A percentile compares a stretch with the other conserved stretches of the same genome.
Conservation (phyloP, 1,139 yeast species). For the Sugiyamaella japonica region DNA sequence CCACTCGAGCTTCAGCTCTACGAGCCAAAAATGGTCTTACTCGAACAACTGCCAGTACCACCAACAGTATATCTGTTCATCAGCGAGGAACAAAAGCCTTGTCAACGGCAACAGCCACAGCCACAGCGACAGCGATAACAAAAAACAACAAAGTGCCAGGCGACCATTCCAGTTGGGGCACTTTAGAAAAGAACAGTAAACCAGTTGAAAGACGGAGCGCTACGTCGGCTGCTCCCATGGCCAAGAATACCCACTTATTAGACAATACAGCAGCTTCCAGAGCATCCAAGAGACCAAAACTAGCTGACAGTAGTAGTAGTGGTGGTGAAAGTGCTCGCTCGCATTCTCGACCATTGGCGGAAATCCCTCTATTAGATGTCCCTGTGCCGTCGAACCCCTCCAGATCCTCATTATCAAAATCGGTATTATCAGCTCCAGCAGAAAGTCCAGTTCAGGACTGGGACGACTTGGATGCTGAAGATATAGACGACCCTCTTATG, state of each 20-base stretch:
- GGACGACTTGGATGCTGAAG: conserved; percentile 94
- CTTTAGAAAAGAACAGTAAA: background rate
- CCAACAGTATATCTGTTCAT: background rate
- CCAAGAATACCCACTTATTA: conserved; percentile 9
- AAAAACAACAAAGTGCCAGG: background rate
- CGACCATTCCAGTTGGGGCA: background rate
- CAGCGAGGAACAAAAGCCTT: background rate
- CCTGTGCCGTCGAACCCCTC: conserved; percentile 1
- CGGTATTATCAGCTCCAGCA: background rate
- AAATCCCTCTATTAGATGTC: conserved; percentile 6
- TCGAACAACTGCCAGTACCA: background rate
- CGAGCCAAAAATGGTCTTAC: background rate
- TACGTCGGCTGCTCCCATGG: background rate
- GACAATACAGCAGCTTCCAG: conserved; percentile 7
- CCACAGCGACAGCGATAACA: too few species aligned
- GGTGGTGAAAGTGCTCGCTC: background rate
- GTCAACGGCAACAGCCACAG: background rate
- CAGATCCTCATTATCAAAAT: background rate
- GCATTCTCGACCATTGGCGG: conserved; percentile 8
- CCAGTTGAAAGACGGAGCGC: background rate
- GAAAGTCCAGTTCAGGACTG: conserved; percentile 43
- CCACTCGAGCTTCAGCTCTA: conserved; percentile 8
- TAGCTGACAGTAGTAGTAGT: background rate
- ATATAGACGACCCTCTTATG: conserved; percentile 89
- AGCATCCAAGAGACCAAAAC: conserved; percentile 14